Percentiles rank a stretch among this genome's conserved stretches.
Conservation (phyloP, 768 basidiomycete genomes). For the Agrocybe chaxingu region DNA sequence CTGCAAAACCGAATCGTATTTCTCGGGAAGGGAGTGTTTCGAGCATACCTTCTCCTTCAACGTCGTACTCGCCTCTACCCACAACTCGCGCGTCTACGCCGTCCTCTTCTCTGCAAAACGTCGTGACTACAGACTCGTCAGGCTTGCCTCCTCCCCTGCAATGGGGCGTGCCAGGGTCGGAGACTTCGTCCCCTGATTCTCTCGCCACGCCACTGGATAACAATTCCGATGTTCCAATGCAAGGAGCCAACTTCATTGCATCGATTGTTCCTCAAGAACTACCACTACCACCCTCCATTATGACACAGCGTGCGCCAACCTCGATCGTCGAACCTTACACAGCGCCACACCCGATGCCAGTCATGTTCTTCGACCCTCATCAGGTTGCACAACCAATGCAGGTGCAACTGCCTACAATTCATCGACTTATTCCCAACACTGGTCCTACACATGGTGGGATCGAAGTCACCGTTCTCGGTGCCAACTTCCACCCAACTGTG, state of each 20-base stretch:
- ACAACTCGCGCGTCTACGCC: conserved; percentile 46
- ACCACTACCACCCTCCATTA: conserved; percentile 7
- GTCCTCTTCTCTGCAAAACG: conserved; percentile 28
- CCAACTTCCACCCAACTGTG: conserved; percentile 78
- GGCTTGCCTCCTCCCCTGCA: conserved; percentile 29
- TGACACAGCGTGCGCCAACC: conserved; percentile 13
- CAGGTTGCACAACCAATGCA: conserved; percentile 45
- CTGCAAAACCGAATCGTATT: conserved; percentile 39
- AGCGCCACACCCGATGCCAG: conserved; percentile 39
- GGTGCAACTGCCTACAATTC: conserved; percentile 68
- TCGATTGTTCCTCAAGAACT: conserved; percentile 8
- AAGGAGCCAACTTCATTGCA: conserved; percentile 23
- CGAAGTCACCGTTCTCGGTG: conserved; percentile 90
- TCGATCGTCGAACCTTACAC: conserved; percentile 18
- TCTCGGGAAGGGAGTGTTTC: conserved; percentile 56
- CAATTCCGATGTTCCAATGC: conserved; percentile 36
- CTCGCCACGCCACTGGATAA: conserved; percentile 42
- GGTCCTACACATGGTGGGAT: conserved; percentile 92
- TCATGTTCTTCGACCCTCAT: conserved; percentile 58
- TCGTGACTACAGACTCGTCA: conserved; percentile 25
- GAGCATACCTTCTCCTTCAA: conserved; percentile 46
- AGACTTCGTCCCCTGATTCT: conserved; percentile 45
- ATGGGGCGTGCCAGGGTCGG: conserved; percentile 38
- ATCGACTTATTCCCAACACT: conserved; percentile 77
- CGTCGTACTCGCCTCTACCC: conserved; percentile 41